These are phyloP conservation scores for Trichosporon faecale DNA, from an alignment of 1,284 basidiomycete genomes.

Conservation along the genomic window DNA sequence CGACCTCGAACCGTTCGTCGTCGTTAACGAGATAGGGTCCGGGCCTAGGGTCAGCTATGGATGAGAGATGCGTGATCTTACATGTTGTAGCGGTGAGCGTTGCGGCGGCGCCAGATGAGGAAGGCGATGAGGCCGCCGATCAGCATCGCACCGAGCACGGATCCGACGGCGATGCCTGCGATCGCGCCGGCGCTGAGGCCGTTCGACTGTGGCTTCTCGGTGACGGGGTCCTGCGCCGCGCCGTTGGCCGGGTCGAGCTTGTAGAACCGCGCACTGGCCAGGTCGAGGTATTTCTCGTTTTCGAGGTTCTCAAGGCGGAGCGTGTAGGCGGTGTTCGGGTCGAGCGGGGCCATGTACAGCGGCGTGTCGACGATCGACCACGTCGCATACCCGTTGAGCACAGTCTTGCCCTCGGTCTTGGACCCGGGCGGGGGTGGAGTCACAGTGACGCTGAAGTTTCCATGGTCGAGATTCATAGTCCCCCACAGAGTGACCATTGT, in stretches of 20 bases:
- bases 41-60: neutral
- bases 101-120: neutral
- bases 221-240: neutral
- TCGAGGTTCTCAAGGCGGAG: neutral
- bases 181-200: slow-evolving; percentile 3
- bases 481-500: neutral
- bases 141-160: neutral
- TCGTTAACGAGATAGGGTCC: neutral
- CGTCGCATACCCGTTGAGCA: neutral
- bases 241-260: neutral
- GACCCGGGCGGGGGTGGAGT: neutral
- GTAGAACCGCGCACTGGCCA: slow-evolving; percentile 1
- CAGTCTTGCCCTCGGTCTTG: neutral
- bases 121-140: neutral
- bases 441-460: neutral
- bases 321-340: neutral
- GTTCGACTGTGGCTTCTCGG: neutral
- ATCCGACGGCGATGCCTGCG: slow-evolving; percentile 3
- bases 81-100: neutral
- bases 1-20: neutral
- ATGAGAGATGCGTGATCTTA: neutral
- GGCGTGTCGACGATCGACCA: neutral
- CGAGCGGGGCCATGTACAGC: neutral
- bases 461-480: neutral
- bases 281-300: neutral